Evolutionary conservation across 164 flowering plant species (phyloP), one percentile per base, ranked within the genome.

Genomic region (Echeveria elegans): DNA sequence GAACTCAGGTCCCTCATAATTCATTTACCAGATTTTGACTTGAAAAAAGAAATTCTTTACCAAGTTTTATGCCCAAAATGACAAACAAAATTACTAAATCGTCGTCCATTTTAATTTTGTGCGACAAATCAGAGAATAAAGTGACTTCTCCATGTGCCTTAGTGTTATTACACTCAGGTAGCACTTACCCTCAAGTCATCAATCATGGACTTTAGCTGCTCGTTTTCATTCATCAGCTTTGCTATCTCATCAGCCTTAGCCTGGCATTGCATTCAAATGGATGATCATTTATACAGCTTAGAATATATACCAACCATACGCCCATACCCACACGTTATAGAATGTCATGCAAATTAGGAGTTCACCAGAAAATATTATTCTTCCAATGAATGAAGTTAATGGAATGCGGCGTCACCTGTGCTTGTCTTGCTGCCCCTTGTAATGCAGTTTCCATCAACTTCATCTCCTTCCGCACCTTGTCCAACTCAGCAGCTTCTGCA

Each of bases 401-500:
- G 68, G 9, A 63, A 45, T 64, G 77, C 66, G 67, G 10, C 9
- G 32, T 16, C 74, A 95, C 99, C 97, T 95, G 99, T 73, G 99
- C 86, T 78, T 95, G 99, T 78, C 86, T 88, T 50, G 99, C 99
- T 71, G 99, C 99, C 73, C 97, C 99, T 74, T 82, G 96, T 70
- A 95, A 68, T 76, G 99, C 92, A 74, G 85, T 78, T 82, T 95
- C 99, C 97, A 95, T 86, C 92, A 90, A 83, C 81, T 90, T 87
- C 96, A 95, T 83, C 71, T 95, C 97, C 73, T 43, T 80, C 81
- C 77, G 90, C 75, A 88, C 23, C 77, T 82, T 92, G 81, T 92
- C 89, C 70, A 86, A 30, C 69, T 92, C 96, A 69, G 66, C 73
- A 63, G 85, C 68, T 71, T 79, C 82, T 34, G 70, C 66, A 66